Percentiles rank a stretch among this genome's conserved stretches.
Evolutionary conservation across 768 basidiomycete species (phyloP).

Genomic region (Tylopilus subfusipes): DNA sequence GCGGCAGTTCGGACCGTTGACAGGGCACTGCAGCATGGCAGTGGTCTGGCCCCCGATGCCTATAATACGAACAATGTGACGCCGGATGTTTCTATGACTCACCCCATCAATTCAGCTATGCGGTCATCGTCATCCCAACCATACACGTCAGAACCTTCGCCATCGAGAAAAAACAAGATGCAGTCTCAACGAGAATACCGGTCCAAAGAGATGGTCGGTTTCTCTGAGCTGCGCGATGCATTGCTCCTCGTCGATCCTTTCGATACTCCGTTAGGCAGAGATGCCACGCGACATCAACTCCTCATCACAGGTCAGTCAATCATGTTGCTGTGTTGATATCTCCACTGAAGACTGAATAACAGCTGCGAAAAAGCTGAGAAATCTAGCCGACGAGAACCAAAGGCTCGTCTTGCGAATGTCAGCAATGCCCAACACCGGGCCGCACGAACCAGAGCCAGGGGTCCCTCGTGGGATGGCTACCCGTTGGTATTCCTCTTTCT

Average conservation of each 20-base stretch:
- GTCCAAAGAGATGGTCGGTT: constrained; percentile 30
- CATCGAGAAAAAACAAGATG: constrained; percentile 20
- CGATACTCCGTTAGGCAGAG: constrained; percentile 22
- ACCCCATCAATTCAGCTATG: constrained; percentile 12
- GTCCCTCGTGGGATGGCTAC: not conserved
- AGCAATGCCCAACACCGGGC: constrained; percentile 1
- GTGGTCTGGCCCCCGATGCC: not conserved
- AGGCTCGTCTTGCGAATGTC: constrained; percentile 14
- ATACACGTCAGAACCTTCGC: not conserved
- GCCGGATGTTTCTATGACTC: constrained; percentile 7
- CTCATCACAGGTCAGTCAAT: constrained; percentile 21
- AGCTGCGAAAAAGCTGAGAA: constrained; percentile 50
- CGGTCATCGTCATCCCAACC: constrained; percentile 10
- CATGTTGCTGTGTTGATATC: not conserved
- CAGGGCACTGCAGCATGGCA: constrained; percentile 5
- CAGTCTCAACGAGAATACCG: constrained; percentile 31
- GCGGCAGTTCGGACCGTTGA: not conserved
- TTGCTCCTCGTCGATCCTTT: constrained; percentile 25
- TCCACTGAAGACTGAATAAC: constrained; percentile 5
- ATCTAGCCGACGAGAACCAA: constrained; percentile 26
- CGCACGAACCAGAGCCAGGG: not conserved
- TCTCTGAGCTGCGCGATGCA: constrained; percentile 28
- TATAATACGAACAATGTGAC: constrained; percentile 16
- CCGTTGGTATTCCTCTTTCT: constrained; percentile 11
- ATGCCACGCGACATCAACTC: constrained; percentile 30